Percentiles rank a stretch among this genome's conserved stretches.
Evolutionary conservation across 2,329 filamentous ascomycete species (phyloP).

Genomic region (Gnomoniopsis smithogilvyi): DNA sequence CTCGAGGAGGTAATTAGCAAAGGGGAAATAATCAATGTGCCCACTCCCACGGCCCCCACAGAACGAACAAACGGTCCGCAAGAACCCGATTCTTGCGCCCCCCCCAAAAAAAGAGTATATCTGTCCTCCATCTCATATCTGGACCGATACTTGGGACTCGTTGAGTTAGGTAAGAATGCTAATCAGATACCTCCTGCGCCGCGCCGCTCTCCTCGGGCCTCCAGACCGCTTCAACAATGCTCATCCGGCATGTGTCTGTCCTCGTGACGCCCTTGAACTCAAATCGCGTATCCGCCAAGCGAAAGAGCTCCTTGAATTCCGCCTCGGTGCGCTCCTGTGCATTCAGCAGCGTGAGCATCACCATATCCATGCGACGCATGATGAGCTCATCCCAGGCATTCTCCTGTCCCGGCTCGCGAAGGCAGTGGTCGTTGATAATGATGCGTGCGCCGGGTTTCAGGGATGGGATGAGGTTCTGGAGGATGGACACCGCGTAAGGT

Average conservation of each 20-base stretch:
- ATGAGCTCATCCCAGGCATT: conserved; percentile 34
- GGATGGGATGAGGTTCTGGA: conserved; percentile 49
- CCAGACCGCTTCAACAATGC: conserved; percentile 35
- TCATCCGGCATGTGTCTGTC: conserved; percentile 29
- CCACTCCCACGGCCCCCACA: no score
- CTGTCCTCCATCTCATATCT: no score
- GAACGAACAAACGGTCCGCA: no score
- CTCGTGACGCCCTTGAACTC: conserved; percentile 30
- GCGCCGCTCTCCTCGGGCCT: conserved; percentile 17
- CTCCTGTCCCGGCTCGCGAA: conserved; percentile 30
- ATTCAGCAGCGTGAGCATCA: conserved; percentile 42
- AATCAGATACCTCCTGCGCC: no score
- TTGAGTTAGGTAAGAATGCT: no score
- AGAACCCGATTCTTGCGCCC: no score
- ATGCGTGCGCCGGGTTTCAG: conserved; percentile 52
- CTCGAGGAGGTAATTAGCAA: no score
- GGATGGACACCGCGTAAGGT: conserved; percentile 45
- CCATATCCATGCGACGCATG: conserved; percentile 38
- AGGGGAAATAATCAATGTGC: no score
- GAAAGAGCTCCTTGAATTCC: conserved; percentile 42
- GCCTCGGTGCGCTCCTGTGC: conserved; percentile 39
- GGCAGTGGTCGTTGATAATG: conserved; percentile 38
- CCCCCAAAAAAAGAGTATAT: no score
- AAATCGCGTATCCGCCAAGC: conserved; percentile 34
- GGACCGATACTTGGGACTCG: no score